Evolutionary conservation across 2,329 filamentous ascomycete genomes (phyloP), one percentile per base, ranked within the genome.

Genomic region (Geosmithia putterillii): DNA sequence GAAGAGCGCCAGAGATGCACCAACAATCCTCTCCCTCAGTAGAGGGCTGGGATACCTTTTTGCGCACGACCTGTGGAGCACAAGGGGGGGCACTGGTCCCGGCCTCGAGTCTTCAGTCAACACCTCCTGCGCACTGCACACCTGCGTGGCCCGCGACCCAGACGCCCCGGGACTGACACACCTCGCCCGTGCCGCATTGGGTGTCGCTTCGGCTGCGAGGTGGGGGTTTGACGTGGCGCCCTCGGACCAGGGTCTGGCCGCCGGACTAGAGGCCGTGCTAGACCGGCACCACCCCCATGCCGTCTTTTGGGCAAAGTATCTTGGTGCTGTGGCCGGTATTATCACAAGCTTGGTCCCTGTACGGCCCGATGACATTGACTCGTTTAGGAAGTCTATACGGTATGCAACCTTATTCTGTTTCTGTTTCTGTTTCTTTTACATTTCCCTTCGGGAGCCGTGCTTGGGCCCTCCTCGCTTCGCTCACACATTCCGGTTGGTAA

Each of bases 141-240:
- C 76, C 47, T 83, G 84, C 2, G 77, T 86, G 6, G 77, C 74
- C 1, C 79, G 85, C 0, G 64, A 83, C 32, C 69, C 89, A 1
- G 72, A 75, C 14, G 71, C 74, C 1, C 86, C 90, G 35, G 86
- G 86, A 0, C 63, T 94, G 21, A 80, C 78, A 1, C 88, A 95
- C 56, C 60, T 78, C 38, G 72, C 79, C 42, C 75, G 87, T 12
- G 82, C 84, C 0, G 60, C 85, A 2, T 66, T 95, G 3, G 85
- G 78, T 0, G 64, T 94, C 4, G 72, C 82, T 1, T 67, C 86
- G 1, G 87, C 79, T 51, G 79, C 83, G 39, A 71, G 87, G 50
- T 94, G 86, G 78, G 83, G 79, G 17, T 79, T 77, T 2, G 72
- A 74, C 40, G 55, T 79, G 4, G 67, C 67, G 0, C 66, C 68